phyloP scores from a whole-genome alignment of 2,329 filamentous ascomycete genomes.

The Penicillium sp. region DNA sequence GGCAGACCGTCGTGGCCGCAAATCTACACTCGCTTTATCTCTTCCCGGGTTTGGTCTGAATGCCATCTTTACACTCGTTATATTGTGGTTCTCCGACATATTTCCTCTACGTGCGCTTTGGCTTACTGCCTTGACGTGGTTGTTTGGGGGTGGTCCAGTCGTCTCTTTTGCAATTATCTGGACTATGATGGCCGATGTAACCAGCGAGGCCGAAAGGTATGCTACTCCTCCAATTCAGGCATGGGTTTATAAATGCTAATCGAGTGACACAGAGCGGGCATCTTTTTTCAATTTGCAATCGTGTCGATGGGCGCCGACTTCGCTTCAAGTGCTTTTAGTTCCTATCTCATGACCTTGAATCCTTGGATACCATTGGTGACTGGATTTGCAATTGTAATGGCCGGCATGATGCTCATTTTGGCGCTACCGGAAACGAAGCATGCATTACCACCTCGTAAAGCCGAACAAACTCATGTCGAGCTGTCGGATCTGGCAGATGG shows the following conservation, averaged over 20 bases:
- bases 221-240: neutral
- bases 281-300: constrained; percentile 43
- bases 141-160: constrained; percentile 49
- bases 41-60: constrained; percentile 43
- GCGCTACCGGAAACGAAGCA: constrained; percentile 42
- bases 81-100: constrained; percentile 39
- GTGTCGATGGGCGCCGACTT: constrained; percentile 42
- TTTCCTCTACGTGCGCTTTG: constrained; percentile 49
- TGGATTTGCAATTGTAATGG: constrained; percentile 34
- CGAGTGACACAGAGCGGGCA: constrained; percentile 28
- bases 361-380: constrained; percentile 42
- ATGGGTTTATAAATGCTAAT: constrained; percentile 18
- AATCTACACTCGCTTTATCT: constrained; percentile 43
- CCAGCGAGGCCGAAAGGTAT: constrained; percentile 45
- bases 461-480: constrained; percentile 25
- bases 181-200: constrained; percentile 53
- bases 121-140: constrained; percentile 46
- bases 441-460: constrained; percentile 16
- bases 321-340: constrained; percentile 38
- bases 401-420: constrained; percentile 33
- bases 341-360: constrained; percentile 41
- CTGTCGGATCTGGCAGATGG: constrained; percentile 27
- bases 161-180: constrained; percentile 48
- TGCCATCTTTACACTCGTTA: constrained; percentile 30
- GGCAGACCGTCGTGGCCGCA: constrained; percentile 49